A percentile compares a stretch with the other conserved stretches of the same genome.
These are phyloP conservation scores for Mortierella sp. DNA, from an alignment of 371 early-diverging fungal genomes.

Conservation along the genomic window DNA sequence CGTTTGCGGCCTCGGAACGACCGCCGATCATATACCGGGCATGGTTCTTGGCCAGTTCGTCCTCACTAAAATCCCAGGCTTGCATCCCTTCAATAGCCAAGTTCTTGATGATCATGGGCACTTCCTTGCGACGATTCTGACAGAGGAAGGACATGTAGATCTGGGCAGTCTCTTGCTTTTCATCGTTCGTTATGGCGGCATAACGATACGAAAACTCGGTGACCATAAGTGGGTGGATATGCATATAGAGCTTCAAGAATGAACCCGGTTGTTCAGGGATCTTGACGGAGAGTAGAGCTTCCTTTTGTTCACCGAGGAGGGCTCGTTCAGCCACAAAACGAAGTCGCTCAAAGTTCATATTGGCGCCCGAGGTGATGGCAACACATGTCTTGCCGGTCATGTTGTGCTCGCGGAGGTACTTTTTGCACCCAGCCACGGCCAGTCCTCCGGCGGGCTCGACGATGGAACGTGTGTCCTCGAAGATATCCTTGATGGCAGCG, in stretches of 20 bases:
- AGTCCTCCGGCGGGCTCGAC: slow-evolving; percentile 98
- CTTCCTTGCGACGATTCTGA: slow-evolving; percentile 66
- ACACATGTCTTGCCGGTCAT: slow-evolving; percentile 69
- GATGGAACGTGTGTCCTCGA: slow-evolving; percentile 94
- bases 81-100: slow-evolving; percentile 73
- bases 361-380: slow-evolving; percentile 92
- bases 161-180: slow-evolving; percentile 79
- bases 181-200: no score
- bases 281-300: slow-evolving; percentile 87
- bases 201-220: slow-evolving; percentile 96
- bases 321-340: slow-evolving; percentile 97
- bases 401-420: slow-evolving; percentile 65
- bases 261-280: slow-evolving; percentile 93
- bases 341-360: slow-evolving; percentile 98
- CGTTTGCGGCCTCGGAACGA: slow-evolving; percentile 76
- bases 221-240: slow-evolving; percentile 84
- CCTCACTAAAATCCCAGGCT: slow-evolving; percentile 84
- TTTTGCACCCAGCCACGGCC: slow-evolving; percentile 89
- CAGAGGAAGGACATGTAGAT: slow-evolving; percentile 92
- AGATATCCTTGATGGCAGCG: slow-evolving; percentile 97
- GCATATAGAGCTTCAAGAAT: slow-evolving; percentile 82
- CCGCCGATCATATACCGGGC: slow-evolving; percentile 95
- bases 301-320: slow-evolving; percentile 88
- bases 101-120: slow-evolving; percentile 69
- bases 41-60: slow-evolving; percentile 96